Evolutionary conservation across 192 early-diverging fungal genomes (phyloP).

Genomic region (Kappamyces sp.): DNA sequence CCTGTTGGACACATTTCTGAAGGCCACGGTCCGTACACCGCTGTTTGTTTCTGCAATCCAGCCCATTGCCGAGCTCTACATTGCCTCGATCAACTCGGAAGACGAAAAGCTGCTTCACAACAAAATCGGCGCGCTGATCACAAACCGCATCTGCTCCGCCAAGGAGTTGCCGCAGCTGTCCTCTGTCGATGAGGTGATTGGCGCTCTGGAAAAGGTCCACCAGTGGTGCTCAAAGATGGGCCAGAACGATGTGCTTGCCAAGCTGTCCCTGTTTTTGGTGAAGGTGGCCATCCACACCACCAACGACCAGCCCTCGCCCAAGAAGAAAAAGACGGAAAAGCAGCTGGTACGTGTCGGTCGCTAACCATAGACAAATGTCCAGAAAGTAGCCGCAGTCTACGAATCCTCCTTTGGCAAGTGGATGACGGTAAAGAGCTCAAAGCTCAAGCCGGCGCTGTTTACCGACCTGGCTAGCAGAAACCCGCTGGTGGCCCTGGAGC

Average conservation of each 20-base stretch:
- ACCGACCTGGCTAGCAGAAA: slow-evolving; percentile 54
- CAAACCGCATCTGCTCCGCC: slow-evolving; percentile 53
- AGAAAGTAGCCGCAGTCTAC: slow-evolving; percentile 48
- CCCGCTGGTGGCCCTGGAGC: slow-evolving; percentile 53
- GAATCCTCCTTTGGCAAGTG: slow-evolving; percentile 57
- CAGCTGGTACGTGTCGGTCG: slow-evolving; percentile 28
- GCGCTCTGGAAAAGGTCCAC: slow-evolving; percentile 61
- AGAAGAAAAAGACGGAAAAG: slow-evolving; percentile 33
- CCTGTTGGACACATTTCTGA: slow-evolving; percentile 70
- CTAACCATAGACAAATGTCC: slow-evolving; percentile 23
- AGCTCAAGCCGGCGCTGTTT: slow-evolving; percentile 66
- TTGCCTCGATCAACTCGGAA: slow-evolving; percentile 34
- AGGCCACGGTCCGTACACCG: slow-evolving; percentile 57
- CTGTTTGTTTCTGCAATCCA: slow-evolving; percentile 67
- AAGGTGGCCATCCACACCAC: slow-evolving; percentile 48
- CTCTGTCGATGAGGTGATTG: slow-evolving; percentile 44
- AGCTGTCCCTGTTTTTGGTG: slow-evolving; percentile 52
- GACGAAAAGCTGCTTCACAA: slow-evolving; percentile 56
- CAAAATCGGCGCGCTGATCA: slow-evolving; percentile 60
- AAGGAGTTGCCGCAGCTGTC: slow-evolving; percentile 53
- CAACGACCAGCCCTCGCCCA: background rate
- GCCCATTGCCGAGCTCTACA: slow-evolving; percentile 60
- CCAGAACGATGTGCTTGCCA: background rate
- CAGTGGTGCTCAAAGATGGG: slow-evolving; percentile 35
- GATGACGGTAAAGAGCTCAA: slow-evolving; percentile 67